phyloP scores from a whole-genome alignment of 1,139 yeast genomes.

The Scheffersomyces quercinus region DNA sequence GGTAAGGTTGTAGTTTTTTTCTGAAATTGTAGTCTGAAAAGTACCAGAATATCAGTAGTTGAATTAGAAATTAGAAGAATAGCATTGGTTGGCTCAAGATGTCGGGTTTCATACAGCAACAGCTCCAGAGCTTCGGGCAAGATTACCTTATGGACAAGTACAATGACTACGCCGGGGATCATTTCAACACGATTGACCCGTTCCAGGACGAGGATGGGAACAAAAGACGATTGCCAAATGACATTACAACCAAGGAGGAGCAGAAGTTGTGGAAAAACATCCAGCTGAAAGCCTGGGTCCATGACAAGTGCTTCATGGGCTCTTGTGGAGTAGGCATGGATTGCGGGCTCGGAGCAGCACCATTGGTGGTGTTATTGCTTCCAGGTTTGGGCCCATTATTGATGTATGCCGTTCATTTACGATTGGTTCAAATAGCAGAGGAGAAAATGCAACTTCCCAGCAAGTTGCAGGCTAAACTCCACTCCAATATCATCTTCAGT shows the following conservation, averaged over 20 bases:
- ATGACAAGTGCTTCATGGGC: conserved; percentile 79
- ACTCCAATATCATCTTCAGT: conserved; percentile 73
- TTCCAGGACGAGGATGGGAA: conserved; percentile 60
- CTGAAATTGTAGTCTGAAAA: too few relatives aligned
- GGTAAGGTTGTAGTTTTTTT: too few relatives aligned
- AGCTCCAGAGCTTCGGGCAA: conserved; percentile 35
- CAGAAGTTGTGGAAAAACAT: conserved; percentile 67
- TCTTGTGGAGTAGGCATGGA: conserved; percentile 70
- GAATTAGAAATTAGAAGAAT: too few relatives aligned
- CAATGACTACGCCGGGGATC: conserved; percentile 65
- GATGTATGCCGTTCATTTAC: conserved; percentile 76
- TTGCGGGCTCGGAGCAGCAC: conserved; percentile 77
- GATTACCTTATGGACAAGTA: conserved; percentile 53
- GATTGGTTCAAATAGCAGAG: conserved; percentile 60
- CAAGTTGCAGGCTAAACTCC: conserved; percentile 62
- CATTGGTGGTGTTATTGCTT: conserved; percentile 57
- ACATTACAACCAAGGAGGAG: conserved; percentile 57
- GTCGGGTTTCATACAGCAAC: background rate
- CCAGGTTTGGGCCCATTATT: conserved; percentile 81
- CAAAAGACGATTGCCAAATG: conserved; percentile 59
- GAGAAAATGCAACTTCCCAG: conserved; percentile 59
- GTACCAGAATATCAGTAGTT: too few relatives aligned
- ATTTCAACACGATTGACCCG: conserved; percentile 61
- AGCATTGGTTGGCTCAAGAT: too few relatives aligned
- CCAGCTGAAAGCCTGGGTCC: conserved; percentile 80